phyloP scores from a whole-genome alignment of 306 rosid genomes.

The Prinsepia uniflora region DNA sequence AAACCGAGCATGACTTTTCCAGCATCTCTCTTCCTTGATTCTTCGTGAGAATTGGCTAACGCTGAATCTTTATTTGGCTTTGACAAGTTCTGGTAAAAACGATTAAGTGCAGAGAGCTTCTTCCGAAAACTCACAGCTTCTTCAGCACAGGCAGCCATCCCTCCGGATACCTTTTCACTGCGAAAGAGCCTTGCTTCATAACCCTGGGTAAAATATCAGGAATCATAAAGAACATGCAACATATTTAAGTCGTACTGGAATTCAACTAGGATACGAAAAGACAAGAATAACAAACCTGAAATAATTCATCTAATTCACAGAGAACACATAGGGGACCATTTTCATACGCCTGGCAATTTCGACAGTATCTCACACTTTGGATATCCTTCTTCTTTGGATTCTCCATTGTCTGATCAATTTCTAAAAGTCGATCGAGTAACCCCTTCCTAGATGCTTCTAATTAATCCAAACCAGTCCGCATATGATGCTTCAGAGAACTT shows the following conservation, averaged over 20 bases:
- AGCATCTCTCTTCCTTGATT: slow-evolving; percentile 73
- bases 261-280: slow-evolving; percentile 30
- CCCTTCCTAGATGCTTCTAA: slow-evolving; percentile 71
- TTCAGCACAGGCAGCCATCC: slow-evolving; percentile 73
- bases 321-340: slow-evolving; percentile 75
- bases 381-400: slow-evolving; percentile 83
- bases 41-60: slow-evolving; percentile 42
- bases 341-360: slow-evolving; percentile 62
- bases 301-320: slow-evolving; percentile 79
- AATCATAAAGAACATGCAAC: slow-evolving; percentile 10
- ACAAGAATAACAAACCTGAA: slow-evolving; percentile 56
- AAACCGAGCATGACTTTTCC: slow-evolving; percentile 84
- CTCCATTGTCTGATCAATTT: slow-evolving; percentile 76
- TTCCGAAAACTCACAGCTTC: slow-evolving; percentile 85
- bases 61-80: slow-evolving; percentile 45
- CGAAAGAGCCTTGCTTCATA: slow-evolving; percentile 87
- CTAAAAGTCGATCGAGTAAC: slow-evolving; percentile 73
- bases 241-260: slow-evolving; percentile 4
- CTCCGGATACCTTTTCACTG: slow-evolving; percentile 67
- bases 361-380: slow-evolving; percentile 75
- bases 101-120: slow-evolving; percentile 69
- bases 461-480: slow-evolving; percentile 84
- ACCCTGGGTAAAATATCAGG: slow-evolving; percentile 41
- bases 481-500: slow-evolving; percentile 67
- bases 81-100: slow-evolving; percentile 65